Evolutionary conservation across 768 basidiomycete genomes (phyloP).

Genomic region (Ephemerocybe angulata): DNA sequence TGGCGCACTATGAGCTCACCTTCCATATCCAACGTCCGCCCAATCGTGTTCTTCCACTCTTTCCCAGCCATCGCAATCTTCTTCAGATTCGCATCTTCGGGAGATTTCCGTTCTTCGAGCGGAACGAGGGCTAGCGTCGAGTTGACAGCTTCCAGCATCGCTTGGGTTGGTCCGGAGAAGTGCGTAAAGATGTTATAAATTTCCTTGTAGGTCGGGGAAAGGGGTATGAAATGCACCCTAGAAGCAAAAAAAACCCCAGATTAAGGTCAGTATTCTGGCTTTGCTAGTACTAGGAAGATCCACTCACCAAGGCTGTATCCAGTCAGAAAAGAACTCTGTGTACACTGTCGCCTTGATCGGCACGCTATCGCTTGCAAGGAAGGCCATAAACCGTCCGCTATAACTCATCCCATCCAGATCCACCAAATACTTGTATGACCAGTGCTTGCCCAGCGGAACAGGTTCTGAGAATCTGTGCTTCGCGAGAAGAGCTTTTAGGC

Average conservation of each 20-base stretch:
- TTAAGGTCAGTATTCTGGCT: too few species aligned
- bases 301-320: conserved; percentile 18
- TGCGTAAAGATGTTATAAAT: conserved; percentile 88
- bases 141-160: conserved; percentile 53
- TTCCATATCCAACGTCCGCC: conserved; percentile 85
- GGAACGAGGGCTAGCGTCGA: conserved; percentile 30
- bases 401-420: conserved; percentile 97
- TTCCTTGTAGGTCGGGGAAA: conserved; percentile 80
- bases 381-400: conserved; percentile 82
- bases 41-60: conserved; percentile 81
- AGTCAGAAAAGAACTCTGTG: conserved; percentile 83
- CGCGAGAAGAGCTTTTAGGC: conserved; percentile 55
- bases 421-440: conserved; percentile 90
- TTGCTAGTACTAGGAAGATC: too few species aligned
- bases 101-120: conserved; percentile 31
- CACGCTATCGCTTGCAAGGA: conserved; percentile 83
- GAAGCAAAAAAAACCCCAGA: too few species aligned
- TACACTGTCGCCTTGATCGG: conserved; percentile 91
- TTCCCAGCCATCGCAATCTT: conserved; percentile 88
- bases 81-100: conserved; percentile 64
- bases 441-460: conserved; percentile 81
- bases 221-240: conserved; percentile 90
- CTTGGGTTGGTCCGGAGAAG: conserved; percentile 76
- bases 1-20: conserved; percentile 41
- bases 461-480: conserved; percentile 67